Evolutionary conservation across 2,329 filamentous ascomycete species (phyloP), one percentile per base, ranked within the genome.

Genomic region (Dryadomyces sulphureus): DNA sequence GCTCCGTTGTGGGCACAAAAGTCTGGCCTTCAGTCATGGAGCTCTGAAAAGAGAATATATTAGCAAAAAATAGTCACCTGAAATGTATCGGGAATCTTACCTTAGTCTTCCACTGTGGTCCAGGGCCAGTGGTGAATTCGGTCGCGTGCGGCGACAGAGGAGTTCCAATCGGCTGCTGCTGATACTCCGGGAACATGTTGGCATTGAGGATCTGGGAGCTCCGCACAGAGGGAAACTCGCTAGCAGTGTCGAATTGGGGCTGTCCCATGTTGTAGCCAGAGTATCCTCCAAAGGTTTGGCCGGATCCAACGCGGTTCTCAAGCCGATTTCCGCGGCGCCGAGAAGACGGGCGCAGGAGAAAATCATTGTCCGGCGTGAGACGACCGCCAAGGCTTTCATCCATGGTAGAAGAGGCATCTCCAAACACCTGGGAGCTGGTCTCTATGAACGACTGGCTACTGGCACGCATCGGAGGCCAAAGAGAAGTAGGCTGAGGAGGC

Each of bases 1-100:
- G 92, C 63, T 98, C 92, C 7, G 84, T 84, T 4, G 88, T 82
- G 11, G 84, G 81, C 24, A 95, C 68, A 59, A 93, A 95, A 1
- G 85, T 92, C 56, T 82, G 79, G 22, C 73, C 73, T 50, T 82
- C 76, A 0, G 70, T 59, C 19, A 67, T 58, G 49, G 67, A 57
- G 47, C 67, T 60, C 72, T 76, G 52, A 36, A 24, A 7, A 16
- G 19, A 16, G 9, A 16, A 42, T 21, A 4, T 6, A 24, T 30
- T 16, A 4, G 34, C 16, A 41, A 24, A 20, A 22, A 3, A 14
- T 3, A 41, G 2, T 16, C 5, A 40, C n/a, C 16, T 20, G 5
- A 38, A 34, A 17, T 20, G 20, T 12, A 25, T 14, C 9, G 4
- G 27, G 8, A 16, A 7, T 11, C 19, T 57, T 59, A 71, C 72